Percentiles rank a stretch among this genome's conserved stretches.
These are phyloP conservation scores for Candida coquimbonensis DNA, from an alignment of 805 yeast species.

Conservation along the genomic window DNA sequence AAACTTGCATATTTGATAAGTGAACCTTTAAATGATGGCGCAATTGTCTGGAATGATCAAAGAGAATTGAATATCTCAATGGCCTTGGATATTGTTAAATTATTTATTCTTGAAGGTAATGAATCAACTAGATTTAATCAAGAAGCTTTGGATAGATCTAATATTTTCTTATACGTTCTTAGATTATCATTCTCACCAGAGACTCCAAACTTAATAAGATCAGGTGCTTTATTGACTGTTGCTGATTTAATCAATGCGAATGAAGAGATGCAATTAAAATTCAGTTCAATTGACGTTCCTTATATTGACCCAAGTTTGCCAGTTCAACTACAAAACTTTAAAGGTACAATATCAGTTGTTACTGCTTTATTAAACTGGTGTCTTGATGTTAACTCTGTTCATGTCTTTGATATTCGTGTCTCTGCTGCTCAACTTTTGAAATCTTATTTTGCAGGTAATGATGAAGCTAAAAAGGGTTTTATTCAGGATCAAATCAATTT, in stretches of 20 bases:
- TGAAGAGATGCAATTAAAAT: conserved; percentile 56
- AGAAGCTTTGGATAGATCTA: conserved; percentile 47
- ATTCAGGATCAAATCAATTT: conserved; percentile 55
- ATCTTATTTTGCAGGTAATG: conserved; percentile 61
- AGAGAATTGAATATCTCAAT: conserved; percentile 58
- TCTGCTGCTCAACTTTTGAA: conserved; percentile 62
- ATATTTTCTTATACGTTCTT: conserved; percentile 58
- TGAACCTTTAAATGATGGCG: conserved; percentile 46
- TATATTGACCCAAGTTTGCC: conserved; percentile 72
- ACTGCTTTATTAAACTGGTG: conserved; percentile 80
- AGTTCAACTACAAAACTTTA: conserved; percentile 21
- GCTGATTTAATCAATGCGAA: conserved; percentile 73
- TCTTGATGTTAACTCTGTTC: conserved; percentile 70
- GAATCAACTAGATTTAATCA: conserved; percentile 61
- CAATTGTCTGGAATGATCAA: conserved; percentile 72
- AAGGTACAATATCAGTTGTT: conserved; percentile 54
- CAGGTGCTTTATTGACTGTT: conserved; percentile 62
- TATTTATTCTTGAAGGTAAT: conserved; percentile 69
- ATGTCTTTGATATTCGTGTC: conserved; percentile 72
- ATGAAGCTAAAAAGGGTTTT: conserved; percentile 54
- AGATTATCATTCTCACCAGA: conserved; percentile 61
- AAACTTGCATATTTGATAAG: conserved; percentile 54
- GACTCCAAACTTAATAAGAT: conserved; percentile 61
- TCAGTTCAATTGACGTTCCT: conserved; percentile 85
- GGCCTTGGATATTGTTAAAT: conserved; percentile 62